phyloP scores from a whole-genome alignment of 2,329 filamentous ascomycete species.

The Leptographium radiaticola region DNA sequence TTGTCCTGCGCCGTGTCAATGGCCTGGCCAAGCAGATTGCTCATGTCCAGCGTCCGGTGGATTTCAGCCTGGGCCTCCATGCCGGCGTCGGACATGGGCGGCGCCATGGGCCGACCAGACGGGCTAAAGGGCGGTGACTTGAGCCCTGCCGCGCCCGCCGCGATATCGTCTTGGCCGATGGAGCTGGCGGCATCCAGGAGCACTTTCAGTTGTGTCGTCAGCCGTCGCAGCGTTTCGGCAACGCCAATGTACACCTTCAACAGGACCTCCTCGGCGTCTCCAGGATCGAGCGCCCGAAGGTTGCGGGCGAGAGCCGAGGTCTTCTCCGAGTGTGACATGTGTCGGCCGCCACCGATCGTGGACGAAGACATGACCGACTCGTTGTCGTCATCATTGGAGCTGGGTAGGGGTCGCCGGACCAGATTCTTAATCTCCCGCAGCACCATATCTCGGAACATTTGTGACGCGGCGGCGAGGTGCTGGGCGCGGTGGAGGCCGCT shows the following conservation, averaged over 20 bases:
- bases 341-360: conserved; percentile 53
- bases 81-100: conserved; percentile 20
- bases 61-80: conserved; percentile 58
- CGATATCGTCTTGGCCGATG: conserved; percentile 30
- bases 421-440: conserved; percentile 76
- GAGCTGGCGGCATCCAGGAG: conserved; percentile 86
- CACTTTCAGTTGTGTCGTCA: conserved; percentile 87
- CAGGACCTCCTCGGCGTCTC: conserved; percentile 75
- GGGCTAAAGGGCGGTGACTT: conserved; percentile 42
- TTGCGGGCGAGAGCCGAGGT: conserved; percentile 81
- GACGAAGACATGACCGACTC: conserved; percentile 81
- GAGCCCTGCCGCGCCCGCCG: conserved; percentile 22
- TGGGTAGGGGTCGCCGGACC: conserved; percentile 75
- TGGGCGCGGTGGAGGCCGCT: conserved; percentile 70
- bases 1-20: conserved; percentile 72
- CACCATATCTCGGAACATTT: conserved; percentile 70
- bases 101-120: conserved; percentile 20
- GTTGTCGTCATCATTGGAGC: conserved; percentile 86
- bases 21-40: conserved; percentile 64
- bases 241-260: conserved; percentile 75
- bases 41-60: conserved; percentile 63
- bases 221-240: conserved; percentile 70
- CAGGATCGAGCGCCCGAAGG: conserved; percentile 66
- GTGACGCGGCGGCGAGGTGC: conserved; percentile 69
- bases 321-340: conserved; percentile 72